phyloP scores from a whole-genome alignment of 805 yeast genomes.

The Zygosaccharomyces bailii region DNA sequence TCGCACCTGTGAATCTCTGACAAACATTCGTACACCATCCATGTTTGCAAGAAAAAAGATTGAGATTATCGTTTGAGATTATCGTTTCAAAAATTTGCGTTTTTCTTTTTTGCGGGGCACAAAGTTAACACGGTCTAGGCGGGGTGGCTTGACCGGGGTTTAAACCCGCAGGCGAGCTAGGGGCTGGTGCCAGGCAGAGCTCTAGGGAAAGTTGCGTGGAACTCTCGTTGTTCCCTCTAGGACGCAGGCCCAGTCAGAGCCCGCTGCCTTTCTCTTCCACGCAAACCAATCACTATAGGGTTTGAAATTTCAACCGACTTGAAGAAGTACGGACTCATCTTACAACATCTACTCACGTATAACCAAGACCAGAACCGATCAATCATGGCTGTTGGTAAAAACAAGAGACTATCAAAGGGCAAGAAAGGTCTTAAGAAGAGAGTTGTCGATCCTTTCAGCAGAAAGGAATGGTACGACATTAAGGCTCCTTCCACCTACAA shows the following conservation, averaged over 20 bases:
- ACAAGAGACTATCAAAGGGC: slow-evolving; percentile 80
- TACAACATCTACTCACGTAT: slow-evolving; percentile 7
- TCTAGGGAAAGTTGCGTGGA: not conserved
- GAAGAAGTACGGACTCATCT: slow-evolving; percentile 1
- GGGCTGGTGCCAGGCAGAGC: not conserved
- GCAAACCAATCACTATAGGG: slow-evolving; percentile 1
- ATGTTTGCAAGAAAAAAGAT: too few relatives aligned
- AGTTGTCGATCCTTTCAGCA: slow-evolving; percentile 99
- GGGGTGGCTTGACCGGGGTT: too few relatives aligned
- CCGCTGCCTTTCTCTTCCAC: not conserved
- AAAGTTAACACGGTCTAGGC: too few relatives aligned
- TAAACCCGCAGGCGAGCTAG: too few relatives aligned
- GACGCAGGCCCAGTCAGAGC: too few relatives aligned
- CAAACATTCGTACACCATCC: slow-evolving; percentile 3
- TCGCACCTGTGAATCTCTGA: not conserved
- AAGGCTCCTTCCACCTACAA: slow-evolving; percentile 98
- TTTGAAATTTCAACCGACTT: slow-evolving; percentile 6
- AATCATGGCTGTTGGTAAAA: slow-evolving; percentile 79
- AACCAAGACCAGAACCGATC: slow-evolving; percentile 18
- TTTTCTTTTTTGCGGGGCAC: not conserved
- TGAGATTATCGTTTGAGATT: too few relatives aligned
- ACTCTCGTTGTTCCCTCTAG: too few relatives aligned
- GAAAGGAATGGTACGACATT: slow-evolving; percentile 98
- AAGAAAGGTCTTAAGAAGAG: slow-evolving; percentile 99
- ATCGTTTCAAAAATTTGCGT: not conserved